A percentile compares a stretch with the other conserved stretches of the same genome.
These are phyloP conservation scores for Pisolithus thermaeus DNA, from an alignment of 1,284 basidiomycete genomes.

Conservation along the genomic window DNA sequence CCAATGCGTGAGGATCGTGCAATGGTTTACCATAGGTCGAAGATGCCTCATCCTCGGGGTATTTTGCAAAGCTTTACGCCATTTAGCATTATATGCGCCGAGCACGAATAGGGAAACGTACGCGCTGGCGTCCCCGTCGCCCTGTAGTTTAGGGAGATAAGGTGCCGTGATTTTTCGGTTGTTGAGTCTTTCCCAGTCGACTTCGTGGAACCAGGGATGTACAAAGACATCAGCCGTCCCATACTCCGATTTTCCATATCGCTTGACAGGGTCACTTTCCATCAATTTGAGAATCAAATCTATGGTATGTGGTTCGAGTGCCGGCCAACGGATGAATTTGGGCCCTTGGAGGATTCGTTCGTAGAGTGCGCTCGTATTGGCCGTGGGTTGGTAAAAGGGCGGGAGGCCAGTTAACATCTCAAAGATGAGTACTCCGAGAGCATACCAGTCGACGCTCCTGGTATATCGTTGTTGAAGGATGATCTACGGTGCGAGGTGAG, in stretches of 20 bases:
- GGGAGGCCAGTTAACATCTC: constrained; percentile 93
- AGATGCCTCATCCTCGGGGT: constrained; percentile 65
- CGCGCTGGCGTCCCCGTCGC: constrained; percentile 90
- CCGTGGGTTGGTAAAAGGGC: constrained; percentile 66
- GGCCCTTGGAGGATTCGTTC: constrained; percentile 82
- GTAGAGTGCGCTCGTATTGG: constrained; percentile 63
- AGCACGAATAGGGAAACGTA: constrained; percentile 25
- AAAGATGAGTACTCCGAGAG: constrained; percentile 93
- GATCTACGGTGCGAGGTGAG: constrained; percentile 39
- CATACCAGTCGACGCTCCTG: constrained; percentile 99
- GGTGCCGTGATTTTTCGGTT: constrained; percentile 90
- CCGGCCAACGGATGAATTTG: constrained; percentile 80
- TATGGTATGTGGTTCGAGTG: constrained; percentile 78
- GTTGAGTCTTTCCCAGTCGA: constrained; percentile 87
- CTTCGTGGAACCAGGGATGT: constrained; percentile 96
- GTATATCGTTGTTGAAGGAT: constrained; percentile 92
- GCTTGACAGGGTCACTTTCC: constrained; percentile 85
- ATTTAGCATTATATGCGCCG: background rate
- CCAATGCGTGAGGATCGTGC: constrained; percentile 49
- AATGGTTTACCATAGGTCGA: constrained; percentile 52
- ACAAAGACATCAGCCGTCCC: constrained; percentile 95
- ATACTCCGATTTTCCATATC: constrained; percentile 90
- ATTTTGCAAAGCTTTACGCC: constrained; percentile 58
- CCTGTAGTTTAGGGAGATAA: constrained; percentile 82
- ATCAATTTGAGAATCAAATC: constrained; percentile 90